These are phyloP conservation scores for Closterium sp. DNA, from an alignment of 139 green algal genomes.

Conservation along the genomic window DNA sequence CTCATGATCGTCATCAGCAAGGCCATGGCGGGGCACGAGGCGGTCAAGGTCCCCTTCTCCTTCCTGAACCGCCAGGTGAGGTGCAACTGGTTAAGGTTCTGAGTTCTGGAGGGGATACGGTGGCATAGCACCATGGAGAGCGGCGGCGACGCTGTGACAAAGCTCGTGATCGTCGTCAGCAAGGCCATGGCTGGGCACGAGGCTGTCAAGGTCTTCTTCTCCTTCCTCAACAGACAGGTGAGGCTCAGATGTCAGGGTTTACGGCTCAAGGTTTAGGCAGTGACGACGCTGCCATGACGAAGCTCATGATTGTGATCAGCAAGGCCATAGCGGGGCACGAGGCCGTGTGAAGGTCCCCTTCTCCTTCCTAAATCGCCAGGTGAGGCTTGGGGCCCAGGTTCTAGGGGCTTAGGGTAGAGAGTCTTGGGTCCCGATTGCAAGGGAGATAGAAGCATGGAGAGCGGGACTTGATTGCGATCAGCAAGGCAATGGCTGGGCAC, in stretches of 20 bases:
- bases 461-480: no score
- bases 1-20: conserved; percentile 23
- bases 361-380: conserved; percentile 5
- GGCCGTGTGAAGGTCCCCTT: not conserved
- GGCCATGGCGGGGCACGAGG: conserved; percentile 13
- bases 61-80: conserved; percentile 6
- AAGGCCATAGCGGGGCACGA: conserved; percentile 14
- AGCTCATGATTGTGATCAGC: conserved; percentile 28
- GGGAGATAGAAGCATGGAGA: not conserved
- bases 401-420: not conserved
- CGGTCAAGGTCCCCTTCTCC: not conserved
- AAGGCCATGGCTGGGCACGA: conserved; percentile 1
- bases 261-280: no score
- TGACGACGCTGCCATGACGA: conserved; percentile 5
- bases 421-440: not conserved
- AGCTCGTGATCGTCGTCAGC: conserved; percentile 2
- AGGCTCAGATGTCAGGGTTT: no score
- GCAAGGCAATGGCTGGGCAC: no score
- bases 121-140: no score
- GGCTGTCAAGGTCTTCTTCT: not conserved
- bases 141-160: not conserved
- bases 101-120: no score
- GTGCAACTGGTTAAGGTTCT: not conserved
- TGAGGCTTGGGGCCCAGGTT: not conserved
- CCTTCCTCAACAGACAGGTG: not conserved